Conservation (phyloP, 768 basidiomycete genomes). For the Tricholoma terreum region DNA sequence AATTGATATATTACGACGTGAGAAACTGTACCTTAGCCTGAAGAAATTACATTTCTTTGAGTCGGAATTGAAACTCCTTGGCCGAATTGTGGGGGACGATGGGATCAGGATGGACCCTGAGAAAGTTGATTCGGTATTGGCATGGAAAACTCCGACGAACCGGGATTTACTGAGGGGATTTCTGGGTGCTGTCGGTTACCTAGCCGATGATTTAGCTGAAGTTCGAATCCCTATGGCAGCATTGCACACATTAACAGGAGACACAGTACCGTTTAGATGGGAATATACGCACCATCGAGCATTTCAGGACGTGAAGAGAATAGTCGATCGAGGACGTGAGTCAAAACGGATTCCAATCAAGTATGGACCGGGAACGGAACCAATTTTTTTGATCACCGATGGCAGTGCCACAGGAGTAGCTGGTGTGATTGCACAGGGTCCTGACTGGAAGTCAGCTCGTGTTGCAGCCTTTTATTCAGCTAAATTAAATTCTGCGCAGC, state of each 20-base stretch:
- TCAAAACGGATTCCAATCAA: constrained; percentile 11
- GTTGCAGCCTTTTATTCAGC: constrained; percentile 28
- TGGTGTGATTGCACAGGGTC: constrained; percentile 17
- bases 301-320: constrained; percentile 25
- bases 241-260: constrained; percentile 16
- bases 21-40: no score
- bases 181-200: constrained; percentile 30
- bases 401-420: constrained; percentile 19
- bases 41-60: no score
- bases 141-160: constrained; percentile 22
- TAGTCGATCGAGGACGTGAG: constrained; percentile 8
- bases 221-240: constrained; percentile 26
- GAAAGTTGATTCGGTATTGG: no score
- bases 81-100: constrained; percentile 30
- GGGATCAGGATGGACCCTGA: no score
- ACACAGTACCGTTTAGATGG: constrained; percentile 12
- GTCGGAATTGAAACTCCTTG: no score
- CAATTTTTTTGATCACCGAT: constrained; percentile 22
- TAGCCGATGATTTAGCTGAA: constrained; percentile 18
- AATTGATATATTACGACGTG: no score
- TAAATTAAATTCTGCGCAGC: constrained; percentile 25
- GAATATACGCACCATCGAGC: constrained; percentile 14
- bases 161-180: constrained; percentile 28
- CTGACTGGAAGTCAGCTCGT: constrained; percentile 22
- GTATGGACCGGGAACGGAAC: constrained; percentile 10